Conservation (phyloP, 169 alveolate species). For the Plasmodium gaboni region DNA sequence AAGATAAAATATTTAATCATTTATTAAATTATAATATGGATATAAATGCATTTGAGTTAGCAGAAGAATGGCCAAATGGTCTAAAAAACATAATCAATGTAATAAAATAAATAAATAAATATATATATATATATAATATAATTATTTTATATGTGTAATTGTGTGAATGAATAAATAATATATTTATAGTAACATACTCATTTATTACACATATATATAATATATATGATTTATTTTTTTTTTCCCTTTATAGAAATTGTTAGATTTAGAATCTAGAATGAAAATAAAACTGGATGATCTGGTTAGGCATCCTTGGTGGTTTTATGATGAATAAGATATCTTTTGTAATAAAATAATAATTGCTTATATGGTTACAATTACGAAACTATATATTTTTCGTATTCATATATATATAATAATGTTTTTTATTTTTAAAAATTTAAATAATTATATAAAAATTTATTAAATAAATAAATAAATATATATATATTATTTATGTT, state of each 20-base stretch:
- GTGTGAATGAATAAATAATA: background rate
- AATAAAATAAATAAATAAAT: background rate
- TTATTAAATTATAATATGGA: constrained; percentile 41
- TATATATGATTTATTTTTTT: background rate
- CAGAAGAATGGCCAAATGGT: constrained; percentile 46
- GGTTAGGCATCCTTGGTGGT: constrained; percentile 61
- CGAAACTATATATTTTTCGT: background rate
- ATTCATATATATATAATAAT: background rate
- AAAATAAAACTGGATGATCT: constrained; percentile 47
- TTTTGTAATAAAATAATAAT: too few relatives aligned
- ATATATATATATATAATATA: background rate
- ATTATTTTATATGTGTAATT: background rate
- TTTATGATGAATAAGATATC: background rate
- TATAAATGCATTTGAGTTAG: constrained; percentile 18
- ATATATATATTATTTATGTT: too few relatives aligned
- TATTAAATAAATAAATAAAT: too few relatives aligned
- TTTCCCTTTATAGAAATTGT: constrained; percentile 10
- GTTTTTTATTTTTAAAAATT: too few relatives aligned
- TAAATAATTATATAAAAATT: too few relatives aligned
- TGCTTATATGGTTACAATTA: too few relatives aligned
- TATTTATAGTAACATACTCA: background rate
- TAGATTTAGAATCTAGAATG: constrained; percentile 23
- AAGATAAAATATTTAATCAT: constrained; percentile 76
- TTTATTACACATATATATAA: background rate
- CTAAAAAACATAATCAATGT: constrained; percentile 40